Conservation (phyloP, 202 grass and related monocot genomes). For the Musa balbisiana region DNA sequence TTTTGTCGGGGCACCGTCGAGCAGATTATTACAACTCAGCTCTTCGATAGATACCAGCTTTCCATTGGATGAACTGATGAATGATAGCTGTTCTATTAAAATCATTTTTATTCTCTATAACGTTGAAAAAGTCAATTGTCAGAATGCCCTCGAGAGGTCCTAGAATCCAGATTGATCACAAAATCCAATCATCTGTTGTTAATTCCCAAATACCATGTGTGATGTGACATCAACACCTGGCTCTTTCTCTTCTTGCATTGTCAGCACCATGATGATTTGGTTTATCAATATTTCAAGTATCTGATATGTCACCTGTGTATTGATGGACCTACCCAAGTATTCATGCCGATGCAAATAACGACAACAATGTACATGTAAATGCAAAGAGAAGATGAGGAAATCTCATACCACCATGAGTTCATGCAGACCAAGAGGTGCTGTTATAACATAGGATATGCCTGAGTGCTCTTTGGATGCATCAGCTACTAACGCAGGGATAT, state of each 20-base stretch:
- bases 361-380: not conserved
- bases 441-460: conserved; percentile 65
- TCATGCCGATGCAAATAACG: not conserved
- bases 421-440: conserved; percentile 83
- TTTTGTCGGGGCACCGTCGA: too few relatives aligned
- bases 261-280: not conserved
- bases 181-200: too few relatives aligned
- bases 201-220: too few relatives aligned
- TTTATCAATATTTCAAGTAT: not conserved
- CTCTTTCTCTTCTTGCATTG: not conserved
- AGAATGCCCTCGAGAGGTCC: too few relatives aligned
- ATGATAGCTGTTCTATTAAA: too few relatives aligned
- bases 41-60: too few relatives aligned
- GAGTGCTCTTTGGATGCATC: conserved; percentile 67
- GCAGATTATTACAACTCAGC: too few relatives aligned
- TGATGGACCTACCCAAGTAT: not conserved
- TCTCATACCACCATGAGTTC: conserved; percentile 85
- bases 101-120: too few relatives aligned
- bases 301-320: not conserved
- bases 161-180: too few relatives aligned
- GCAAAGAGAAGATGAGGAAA: not conserved
- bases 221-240: too few relatives aligned
- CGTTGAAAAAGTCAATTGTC: too few relatives aligned
- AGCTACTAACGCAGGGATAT: conserved; percentile 79
- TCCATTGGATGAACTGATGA: too few relatives aligned